phyloP scores from a whole-genome alignment of 1,284 basidiomycete genomes.

The Cutaneotrichosporon cavernicola region DNA sequence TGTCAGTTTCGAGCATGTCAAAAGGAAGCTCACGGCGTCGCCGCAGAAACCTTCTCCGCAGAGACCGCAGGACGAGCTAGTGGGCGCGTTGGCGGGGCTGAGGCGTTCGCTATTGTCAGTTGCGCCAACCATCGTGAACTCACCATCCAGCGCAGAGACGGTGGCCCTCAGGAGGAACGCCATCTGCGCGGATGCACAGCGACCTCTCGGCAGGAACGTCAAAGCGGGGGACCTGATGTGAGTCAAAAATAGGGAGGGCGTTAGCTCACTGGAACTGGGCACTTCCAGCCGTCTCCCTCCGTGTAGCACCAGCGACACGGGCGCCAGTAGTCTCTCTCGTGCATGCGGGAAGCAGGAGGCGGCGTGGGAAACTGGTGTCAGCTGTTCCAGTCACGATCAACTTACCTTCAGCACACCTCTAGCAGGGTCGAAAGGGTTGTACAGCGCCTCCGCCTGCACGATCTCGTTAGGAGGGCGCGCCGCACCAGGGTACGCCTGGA shows the following conservation, averaged over 20 bases:
- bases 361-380: constrained; percentile 28
- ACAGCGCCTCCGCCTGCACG: constrained; percentile 22
- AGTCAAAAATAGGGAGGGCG: neutral
- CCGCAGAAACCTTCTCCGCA: constrained; percentile 33
- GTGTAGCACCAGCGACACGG: constrained; percentile 31
- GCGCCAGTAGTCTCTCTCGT: constrained; percentile 26
- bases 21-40: constrained; percentile 11
- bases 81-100: constrained; percentile 22
- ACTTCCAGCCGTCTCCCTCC: constrained; percentile 26
- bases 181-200: constrained; percentile 24
- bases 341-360: constrained; percentile 23
- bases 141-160: constrained; percentile 31
- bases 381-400: neutral
- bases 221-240: constrained; percentile 26
- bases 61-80: constrained; percentile 24
- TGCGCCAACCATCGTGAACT: neutral
- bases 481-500: constrained; percentile 18
- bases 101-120: constrained; percentile 25
- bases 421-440: constrained; percentile 11
- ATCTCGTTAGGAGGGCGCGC: constrained; percentile 26
- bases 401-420: constrained; percentile 22
- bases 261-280: constrained; percentile 25
- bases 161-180: constrained; percentile 29
- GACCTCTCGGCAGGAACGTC: constrained; percentile 26
- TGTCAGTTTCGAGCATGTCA: neutral